Percentiles rank a stretch among this genome's conserved stretches.
Conservation (phyloP, 108 stramenopile genomes). For the Nitzschia sp. region DNA sequence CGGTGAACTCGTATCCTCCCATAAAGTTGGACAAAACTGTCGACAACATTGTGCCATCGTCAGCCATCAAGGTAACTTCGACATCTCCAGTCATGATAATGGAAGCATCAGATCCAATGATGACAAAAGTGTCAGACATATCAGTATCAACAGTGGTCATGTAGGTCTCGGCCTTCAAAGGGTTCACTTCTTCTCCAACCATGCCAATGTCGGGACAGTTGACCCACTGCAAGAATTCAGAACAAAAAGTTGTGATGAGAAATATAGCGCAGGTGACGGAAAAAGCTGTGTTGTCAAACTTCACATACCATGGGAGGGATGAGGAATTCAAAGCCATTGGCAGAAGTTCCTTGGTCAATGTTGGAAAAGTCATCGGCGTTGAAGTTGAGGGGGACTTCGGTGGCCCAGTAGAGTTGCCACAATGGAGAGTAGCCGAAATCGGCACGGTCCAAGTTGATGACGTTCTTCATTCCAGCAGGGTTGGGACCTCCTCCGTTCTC, state of each 20-base stretch:
- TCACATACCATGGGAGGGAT: slow-evolving; percentile 5
- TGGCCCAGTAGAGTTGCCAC: slow-evolving; percentile 31
- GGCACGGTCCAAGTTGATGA: slow-evolving; percentile 25
- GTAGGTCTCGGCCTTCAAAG: slow-evolving; percentile 5
- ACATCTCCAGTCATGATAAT: slow-evolving; percentile 9
- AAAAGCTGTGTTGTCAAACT: neutral
- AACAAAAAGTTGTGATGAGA: neutral
- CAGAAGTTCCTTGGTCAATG: neutral
- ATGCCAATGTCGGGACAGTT: slow-evolving; percentile 32
- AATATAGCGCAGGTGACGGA: neutral
- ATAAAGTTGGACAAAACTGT: slow-evolving; percentile 15
- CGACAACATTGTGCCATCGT: slow-evolving; percentile 6
- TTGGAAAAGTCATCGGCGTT: slow-evolving; percentile 27
- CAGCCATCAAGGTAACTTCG: slow-evolving; percentile 11
- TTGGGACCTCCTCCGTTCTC: slow-evolving; percentile 24
- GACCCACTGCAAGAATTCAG: neutral
- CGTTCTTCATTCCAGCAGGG: slow-evolving; percentile 25
- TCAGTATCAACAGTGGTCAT: neutral
- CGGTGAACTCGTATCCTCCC: slow-evolving; percentile 26
- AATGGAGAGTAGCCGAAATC: slow-evolving; percentile 32
- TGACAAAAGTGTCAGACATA: neutral
- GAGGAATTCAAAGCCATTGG: slow-evolving; percentile 24
- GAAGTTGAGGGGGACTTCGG: slow-evolving; percentile 27
- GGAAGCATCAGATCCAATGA: slow-evolving; percentile 19
- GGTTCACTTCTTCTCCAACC: slow-evolving; percentile 8